Base-by-base conservation (phyloP, 2,329 filamentous ascomycete species). In the Penicillium sp. region DNA sequence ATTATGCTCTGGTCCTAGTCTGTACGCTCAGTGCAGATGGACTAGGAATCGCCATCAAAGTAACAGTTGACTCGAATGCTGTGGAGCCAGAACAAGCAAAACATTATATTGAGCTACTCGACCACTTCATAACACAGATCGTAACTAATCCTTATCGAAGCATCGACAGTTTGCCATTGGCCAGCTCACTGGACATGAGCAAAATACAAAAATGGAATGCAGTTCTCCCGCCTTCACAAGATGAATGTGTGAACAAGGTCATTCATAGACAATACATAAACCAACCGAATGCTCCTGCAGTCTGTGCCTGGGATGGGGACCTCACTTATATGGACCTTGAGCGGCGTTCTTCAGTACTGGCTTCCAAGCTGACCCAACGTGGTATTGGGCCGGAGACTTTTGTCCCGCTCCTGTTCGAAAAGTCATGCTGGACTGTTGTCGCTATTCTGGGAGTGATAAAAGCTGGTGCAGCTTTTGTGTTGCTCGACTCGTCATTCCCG, bases 1-100 rank as follows among this genome's bases (percentile, higher is more conserved):
- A 74, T 68, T 83, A 4, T 67, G 75, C 0, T 65, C 75, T 26
- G 81, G 81, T 3, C 80, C 76, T 0, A 81, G 78, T 38, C 71
- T 84, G 7, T 83, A 81, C 54, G 71, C 83, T 65, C 73, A 0
- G 60, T 68, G 2, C 74, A 79, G 53, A 66, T 76, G 28, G 59
- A 73, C 0, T 67, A 71, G 38, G 73, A 80, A 49, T 69, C 82
- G 3, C 66, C 18, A 40, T 40, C 35, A n/a, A 18, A 18, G 35
- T 8, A 40, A 18, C 35, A 6, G 12, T 40, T 3, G 35, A 40
- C 16, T 40, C 35, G 14, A 40, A 40, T 6, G 35, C 18, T 40
- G 11, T 40, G 4, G 5, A 40, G 14, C 35, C 12, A n/a, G n/a
- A 40, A 16, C 35, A 40, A 14, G 35, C 35, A 40, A 14, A 18